Conservation (phyloP, 257 asterid species). For the Solanum peruvianum region DNA sequence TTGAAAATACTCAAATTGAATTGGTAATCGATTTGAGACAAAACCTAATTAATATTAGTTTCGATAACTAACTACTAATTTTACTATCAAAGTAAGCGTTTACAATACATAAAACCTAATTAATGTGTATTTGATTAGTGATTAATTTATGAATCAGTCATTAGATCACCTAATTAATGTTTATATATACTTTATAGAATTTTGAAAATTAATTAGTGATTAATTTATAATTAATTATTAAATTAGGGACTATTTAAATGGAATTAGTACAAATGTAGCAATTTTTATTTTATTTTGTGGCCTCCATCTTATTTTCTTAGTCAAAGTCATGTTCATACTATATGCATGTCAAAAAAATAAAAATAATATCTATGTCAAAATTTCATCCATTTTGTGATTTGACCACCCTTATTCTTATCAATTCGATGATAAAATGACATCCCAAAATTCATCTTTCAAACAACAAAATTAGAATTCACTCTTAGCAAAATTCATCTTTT, state of each 20-base stretch:
- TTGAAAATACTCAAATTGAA: no score
- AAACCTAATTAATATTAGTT: neutral
- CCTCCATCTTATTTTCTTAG: neutral
- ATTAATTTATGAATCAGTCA: no score
- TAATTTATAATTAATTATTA: no score
- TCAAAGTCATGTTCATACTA: neutral
- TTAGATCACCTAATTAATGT: no score
- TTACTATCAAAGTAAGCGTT: neutral
- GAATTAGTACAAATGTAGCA: neutral
- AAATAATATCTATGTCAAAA: neutral
- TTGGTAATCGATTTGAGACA: no score
- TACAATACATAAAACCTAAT: neutral
- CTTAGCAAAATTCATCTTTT: no score
- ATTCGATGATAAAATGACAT: no score
- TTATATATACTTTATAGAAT: no score
- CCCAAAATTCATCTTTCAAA: neutral
- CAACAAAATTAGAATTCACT: no score
- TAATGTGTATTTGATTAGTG: neutral
- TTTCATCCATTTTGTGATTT: neutral
- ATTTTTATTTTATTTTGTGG: neutral
- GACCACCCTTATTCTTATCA: neutral
- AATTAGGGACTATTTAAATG: neutral
- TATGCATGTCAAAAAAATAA: neutral
- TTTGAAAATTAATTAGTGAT: no score
- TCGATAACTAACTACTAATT: no score